Evolutionary conservation across 306 rosid species (phyloP), one percentile per base, ranked within the genome.

Genomic region (Citrullus mucosospermus): DNA sequence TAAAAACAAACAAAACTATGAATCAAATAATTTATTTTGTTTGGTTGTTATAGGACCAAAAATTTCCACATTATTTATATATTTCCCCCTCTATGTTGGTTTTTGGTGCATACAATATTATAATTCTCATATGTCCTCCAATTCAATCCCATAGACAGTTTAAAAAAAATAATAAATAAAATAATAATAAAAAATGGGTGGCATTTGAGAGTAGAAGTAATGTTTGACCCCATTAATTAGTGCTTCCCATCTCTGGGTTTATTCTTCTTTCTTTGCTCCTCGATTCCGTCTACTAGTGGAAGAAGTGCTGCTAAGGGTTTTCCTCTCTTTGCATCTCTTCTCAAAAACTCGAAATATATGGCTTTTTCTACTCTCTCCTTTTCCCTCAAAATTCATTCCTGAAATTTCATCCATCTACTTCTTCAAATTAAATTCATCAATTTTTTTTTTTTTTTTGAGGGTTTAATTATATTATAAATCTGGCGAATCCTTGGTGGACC

Each of bases 401-500:
- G 6, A 4, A 36, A 36, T 36, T 36, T 43, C 54, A 48, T 48
- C 54, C 54, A 48, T 48, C 54, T 48, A 46, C 54, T 48, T 48
- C 54, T 48, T 48, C 54, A 36, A 36, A 36, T 36, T 36, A 36
- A 36, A 36, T 36, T 36, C 54, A 12, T 48, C 54, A 48, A 3
- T 16, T 16, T 63, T 63, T 32, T 14, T 6, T 32, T 15, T 22
- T 11, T 22, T 9, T 22, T 25, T 11, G 61, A 57, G 28, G 28
- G 28, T n/a, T 57, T 20, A 20, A 20, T 20, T 57, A 5, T 11
- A 15, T 53, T 16, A 48, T 48, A 65, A 50, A 6, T 80, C 90
- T 95, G 98, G 97, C 98, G 78, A 95, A 91, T 79, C 98, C 97
- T 56, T 95, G 98, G 98, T 95, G 98, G 98, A 84, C 91, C 11